phyloP scores from a whole-genome alignment of 176 grass and related monocot species.

The Raddia guianensis region DNA sequence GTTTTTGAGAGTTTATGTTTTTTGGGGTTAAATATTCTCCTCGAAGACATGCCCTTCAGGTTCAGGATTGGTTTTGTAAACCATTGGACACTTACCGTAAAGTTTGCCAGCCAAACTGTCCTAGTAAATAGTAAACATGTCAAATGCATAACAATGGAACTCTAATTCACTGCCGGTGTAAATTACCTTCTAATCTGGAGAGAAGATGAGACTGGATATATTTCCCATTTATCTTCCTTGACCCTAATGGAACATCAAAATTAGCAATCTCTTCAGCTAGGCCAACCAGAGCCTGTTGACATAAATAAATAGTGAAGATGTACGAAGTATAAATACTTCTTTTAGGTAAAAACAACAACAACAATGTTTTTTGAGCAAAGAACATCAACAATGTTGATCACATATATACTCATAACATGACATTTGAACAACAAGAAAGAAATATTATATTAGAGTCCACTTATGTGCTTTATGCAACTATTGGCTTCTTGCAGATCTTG shows the following conservation, averaged over 20 bases:
- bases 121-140: background rate
- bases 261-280: constrained; percentile 93
- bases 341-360: constrained; percentile 14
- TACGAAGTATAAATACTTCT: constrained; percentile 26
- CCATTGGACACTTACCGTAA: background rate
- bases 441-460: background rate
- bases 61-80: background rate
- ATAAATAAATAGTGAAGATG: constrained; percentile 44
- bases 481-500: background rate
- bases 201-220: constrained; percentile 95
- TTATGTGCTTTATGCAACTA: background rate
- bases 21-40: background rate
- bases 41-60: background rate
- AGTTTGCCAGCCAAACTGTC: background rate
- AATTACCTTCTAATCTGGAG: constrained; percentile 83
- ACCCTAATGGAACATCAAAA: constrained; percentile 62
- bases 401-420: constrained; percentile 16
- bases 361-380: background rate
- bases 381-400: background rate
- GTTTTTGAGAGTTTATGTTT: background rate
- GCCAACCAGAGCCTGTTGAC: constrained; percentile 78
- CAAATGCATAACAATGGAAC: background rate
- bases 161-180: constrained; percentile 1
- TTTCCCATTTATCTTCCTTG: constrained; percentile 89
- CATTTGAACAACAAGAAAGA: constrained; percentile 1